These are phyloP conservation scores for Cafeteria roenbergensis DNA, from an alignment of 108 stramenopile genomes.

Conservation along the genomic window DNA sequence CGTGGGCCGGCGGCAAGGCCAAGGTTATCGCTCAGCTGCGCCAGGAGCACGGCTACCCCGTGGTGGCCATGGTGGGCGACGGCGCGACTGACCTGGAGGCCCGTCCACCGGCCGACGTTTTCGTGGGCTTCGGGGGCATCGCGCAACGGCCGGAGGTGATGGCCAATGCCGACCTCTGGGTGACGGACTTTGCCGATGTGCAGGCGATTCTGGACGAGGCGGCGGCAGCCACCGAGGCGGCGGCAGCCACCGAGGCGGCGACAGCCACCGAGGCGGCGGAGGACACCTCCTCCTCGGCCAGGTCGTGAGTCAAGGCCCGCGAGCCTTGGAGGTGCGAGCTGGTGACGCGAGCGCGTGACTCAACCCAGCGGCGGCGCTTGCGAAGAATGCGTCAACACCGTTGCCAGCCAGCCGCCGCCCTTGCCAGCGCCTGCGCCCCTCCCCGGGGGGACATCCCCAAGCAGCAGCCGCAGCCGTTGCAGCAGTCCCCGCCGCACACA, in stretches of 20 bases:
- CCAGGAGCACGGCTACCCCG: conserved; percentile 43
- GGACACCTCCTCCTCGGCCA: background rate
- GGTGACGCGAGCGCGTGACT: too few species aligned
- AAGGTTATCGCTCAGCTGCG: conserved; percentile 59
- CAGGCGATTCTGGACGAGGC: background rate
- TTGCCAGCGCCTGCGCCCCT: too few species aligned
- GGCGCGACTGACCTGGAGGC: conserved; percentile 98
- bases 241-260: background rate
- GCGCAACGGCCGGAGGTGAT: conserved; percentile 63
- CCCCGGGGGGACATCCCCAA: too few species aligned
- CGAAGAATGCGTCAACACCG: too few species aligned
- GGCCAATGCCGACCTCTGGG: conserved; percentile 83
- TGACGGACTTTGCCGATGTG: conserved; percentile 78
- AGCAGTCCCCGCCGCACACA: too few species aligned
- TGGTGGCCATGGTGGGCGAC: conserved; percentile 90
- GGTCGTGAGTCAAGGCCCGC: too few species aligned
- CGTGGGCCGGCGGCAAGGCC: conserved; percentile 80
- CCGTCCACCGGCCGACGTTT: conserved; percentile 80
- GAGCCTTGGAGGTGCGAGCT: too few species aligned
- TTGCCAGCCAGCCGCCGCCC: too few species aligned
- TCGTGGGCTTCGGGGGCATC: conserved; percentile 94
- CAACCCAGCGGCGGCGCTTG: too few species aligned
- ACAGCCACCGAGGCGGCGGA: background rate
- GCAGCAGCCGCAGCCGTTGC: too few species aligned
- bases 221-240: background rate